A percentile compares a stretch with the other conserved stretches of the same genome.
Evolutionary conservation across 257 asterid genomes (phyloP).

Genomic region (Capsicum pubescens): DNA sequence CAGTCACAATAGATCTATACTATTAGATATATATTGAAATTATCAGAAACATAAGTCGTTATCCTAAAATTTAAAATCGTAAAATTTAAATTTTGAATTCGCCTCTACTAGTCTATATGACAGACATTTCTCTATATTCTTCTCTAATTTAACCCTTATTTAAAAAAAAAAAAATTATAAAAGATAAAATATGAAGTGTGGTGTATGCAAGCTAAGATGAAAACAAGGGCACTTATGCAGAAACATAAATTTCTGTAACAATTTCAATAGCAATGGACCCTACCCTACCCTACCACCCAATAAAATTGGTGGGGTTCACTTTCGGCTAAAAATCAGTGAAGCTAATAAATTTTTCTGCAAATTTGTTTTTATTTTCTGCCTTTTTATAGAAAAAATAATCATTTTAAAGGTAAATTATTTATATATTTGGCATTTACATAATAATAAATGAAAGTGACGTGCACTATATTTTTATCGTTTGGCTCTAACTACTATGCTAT

Average conservation of each 20-base stretch:
- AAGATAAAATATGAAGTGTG: neutral
- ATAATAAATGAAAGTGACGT: constrained; percentile 20
- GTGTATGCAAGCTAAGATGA: constrained; percentile 17
- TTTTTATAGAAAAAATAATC: neutral
- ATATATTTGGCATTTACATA: constrained; percentile 21
- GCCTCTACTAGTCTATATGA: too few species aligned
- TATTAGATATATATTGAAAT: too few species aligned
- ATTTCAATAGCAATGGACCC: constrained; percentile 2
- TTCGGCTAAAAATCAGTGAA: constrained; percentile 31
- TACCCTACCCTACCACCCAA: constrained; percentile 25
- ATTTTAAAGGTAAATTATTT: neutral
- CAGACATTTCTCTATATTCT: neutral
- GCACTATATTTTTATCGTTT: constrained; percentile 15
- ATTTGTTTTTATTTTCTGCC: neutral
- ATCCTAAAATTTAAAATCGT: too few species aligned
- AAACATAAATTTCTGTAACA: constrained; percentile 29
- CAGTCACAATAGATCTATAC: too few species aligned
- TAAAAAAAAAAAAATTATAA: neutral
- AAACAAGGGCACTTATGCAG: constrained; percentile 21
- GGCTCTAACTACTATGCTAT: constrained; percentile 25
- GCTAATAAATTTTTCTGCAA: constrained; percentile 29
- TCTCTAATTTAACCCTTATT: neutral
- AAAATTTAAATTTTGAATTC: too few species aligned
- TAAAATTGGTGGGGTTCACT: constrained; percentile 28
- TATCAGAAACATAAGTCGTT: too few species aligned